Base-by-base conservation (phyloP, 108 stramenopile species). In the Schizochytrium sp. region DNA sequence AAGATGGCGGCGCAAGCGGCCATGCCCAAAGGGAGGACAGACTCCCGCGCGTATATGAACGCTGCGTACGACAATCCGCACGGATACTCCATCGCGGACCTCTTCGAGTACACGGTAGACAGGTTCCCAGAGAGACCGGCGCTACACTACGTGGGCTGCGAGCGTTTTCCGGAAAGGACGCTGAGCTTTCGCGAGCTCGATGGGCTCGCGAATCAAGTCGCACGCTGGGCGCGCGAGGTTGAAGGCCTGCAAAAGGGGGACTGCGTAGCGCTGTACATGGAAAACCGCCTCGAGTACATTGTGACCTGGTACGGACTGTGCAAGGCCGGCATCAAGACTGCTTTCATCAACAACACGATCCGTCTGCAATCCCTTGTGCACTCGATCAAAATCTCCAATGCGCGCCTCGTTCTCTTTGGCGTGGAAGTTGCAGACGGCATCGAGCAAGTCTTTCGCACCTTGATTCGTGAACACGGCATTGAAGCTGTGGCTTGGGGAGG, bases 311-410 rank as follows among this genome's bases (percentile, higher is more conserved):
- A 90, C 5, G 92, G 89, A 4, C 57, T 91, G 21, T 34, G 41
- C 55, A 92, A 92, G 72, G 18, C 72, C 0, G 92, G 92, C 25
- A 89, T 88, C 1, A 34, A 6, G 14, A 18, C 44, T 19, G 92
- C 92, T 5, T 60, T 92, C 29, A 44, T 91, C 58, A 91, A 92
- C 63, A 76, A 48, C 88, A 91, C 88, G 25, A 44, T 91, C 18
- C 48, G 16, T 10, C 71, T 88, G 25, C 21, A 72, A 44, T 48
- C 89, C 5, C 89, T 92, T 10, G 45, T 29, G 5, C 92, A 92
- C 72, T 45, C 58, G 53, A 0, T 92, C 29, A n/a, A 71, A 4
- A 60, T 89, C 47, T 58, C 89, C 5, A 21, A 29, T 8, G 69
- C 58, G n/a, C 48, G 88, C 48, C 28, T 90, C n/a, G 16, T 92